Percentiles rank a stretch among this genome's conserved stretches.
Evolutionary conservation across 31 red algal species (phyloP).

Genomic region (Odonthalia washingtoniensis): DNA sequence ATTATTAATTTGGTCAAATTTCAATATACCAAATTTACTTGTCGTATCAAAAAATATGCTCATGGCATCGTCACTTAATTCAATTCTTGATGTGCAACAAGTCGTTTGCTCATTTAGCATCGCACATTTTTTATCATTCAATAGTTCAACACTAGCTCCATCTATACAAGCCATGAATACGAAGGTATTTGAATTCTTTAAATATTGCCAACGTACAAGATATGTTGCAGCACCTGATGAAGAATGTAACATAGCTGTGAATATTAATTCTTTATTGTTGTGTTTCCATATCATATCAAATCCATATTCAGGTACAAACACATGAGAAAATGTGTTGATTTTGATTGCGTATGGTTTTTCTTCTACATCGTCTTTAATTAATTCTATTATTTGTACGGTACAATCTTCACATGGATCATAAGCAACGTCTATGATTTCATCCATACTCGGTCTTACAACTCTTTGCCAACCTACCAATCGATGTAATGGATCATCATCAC

Average conservation of each 20-base stretch:
- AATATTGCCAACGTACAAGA: constrained; percentile 69
- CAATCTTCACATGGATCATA: constrained; percentile 78
- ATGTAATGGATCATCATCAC: constrained; percentile 60
- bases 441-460: neutral
- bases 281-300: constrained; percentile 82
- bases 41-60: constrained; percentile 79
- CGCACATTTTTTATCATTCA: constrained; percentile 58
- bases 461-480: constrained; percentile 64
- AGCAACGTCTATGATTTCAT: constrained; percentile 22
- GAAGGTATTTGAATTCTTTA: constrained; percentile 45
- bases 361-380: constrained; percentile 28
- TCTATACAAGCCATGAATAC: constrained; percentile 76
- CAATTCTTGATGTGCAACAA: constrained; percentile 62
- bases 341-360: constrained; percentile 23
- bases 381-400: constrained; percentile 61
- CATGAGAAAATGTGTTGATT: constrained; percentile 70
- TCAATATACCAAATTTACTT: constrained; percentile 74
- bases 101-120: constrained; percentile 55
- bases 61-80: constrained; percentile 50
- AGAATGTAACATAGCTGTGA: constrained; percentile 80
- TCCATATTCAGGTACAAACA: constrained; percentile 83
- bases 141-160: constrained; percentile 65
- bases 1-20: constrained; percentile 71
- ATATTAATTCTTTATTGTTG: constrained; percentile 48
- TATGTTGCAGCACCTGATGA: constrained; percentile 63